Conservation (phyloP, 179 eudicot genomes). For the Beta corolliflora region DNA sequence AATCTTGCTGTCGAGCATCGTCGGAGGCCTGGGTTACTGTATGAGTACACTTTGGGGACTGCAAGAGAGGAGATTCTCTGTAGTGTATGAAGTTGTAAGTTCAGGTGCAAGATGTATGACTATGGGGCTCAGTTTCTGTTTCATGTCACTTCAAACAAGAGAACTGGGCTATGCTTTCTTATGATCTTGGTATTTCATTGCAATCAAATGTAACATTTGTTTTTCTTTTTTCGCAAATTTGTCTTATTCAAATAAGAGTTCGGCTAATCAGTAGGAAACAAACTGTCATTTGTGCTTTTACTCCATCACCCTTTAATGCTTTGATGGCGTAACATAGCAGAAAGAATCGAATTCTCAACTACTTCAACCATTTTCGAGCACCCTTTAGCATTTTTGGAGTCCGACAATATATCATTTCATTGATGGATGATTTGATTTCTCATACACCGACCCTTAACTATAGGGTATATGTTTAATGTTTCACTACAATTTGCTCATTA, state of each 20-base stretch:
- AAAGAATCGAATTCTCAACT: too few species aligned
- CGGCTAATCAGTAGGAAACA: not conserved
- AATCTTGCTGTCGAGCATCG: slow-evolving; percentile 26
- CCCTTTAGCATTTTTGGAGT: too few species aligned
- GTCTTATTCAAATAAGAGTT: not conserved
- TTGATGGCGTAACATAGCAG: too few species aligned
- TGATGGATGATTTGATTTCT: too few species aligned
- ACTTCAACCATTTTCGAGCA: too few species aligned
- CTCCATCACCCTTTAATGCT: too few species aligned
- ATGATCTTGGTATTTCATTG: not conserved
- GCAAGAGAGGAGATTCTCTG: slow-evolving; percentile 35
- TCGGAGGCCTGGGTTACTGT: slow-evolving; percentile 28
- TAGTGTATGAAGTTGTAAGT: slow-evolving; percentile 30
- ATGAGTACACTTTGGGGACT: slow-evolving; percentile 31
- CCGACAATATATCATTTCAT: too few species aligned
- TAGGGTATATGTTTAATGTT: too few species aligned
- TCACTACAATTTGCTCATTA: too few species aligned
- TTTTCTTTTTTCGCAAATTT: not conserved
- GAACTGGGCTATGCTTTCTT: slow-evolving; percentile 26
- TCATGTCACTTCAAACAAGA: slow-evolving; percentile 34
- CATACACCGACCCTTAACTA: too few species aligned
- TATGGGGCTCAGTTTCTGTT: slow-evolving; percentile 35
- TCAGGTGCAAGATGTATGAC: slow-evolving; percentile 34
- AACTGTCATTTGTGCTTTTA: too few species aligned
- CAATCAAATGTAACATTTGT: not conserved